These are phyloP conservation scores for Penicillium frequentans DNA, from an alignment of 2,329 filamentous ascomycete species.

Conservation along the genomic window DNA sequence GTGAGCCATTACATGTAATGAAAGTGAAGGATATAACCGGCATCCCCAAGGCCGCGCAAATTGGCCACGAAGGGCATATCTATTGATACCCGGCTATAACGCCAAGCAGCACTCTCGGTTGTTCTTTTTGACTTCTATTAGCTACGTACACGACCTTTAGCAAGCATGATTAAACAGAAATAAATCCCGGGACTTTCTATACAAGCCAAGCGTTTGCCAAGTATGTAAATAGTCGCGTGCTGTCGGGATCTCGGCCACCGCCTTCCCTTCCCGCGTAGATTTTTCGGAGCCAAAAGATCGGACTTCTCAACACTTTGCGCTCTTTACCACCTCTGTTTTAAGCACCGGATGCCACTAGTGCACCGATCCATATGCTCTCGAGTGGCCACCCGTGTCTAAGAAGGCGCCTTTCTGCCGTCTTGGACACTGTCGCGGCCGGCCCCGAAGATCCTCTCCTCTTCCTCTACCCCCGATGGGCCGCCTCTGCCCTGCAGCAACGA, in stretches of 20 bases:
- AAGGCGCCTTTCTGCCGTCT: slow-evolving; percentile 37
- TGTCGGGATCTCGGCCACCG: slow-evolving; percentile 16
- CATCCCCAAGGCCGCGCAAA: slow-evolving; percentile 56
- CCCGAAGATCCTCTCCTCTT: slow-evolving; percentile 47
- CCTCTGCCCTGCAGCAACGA: slow-evolving; percentile 27
- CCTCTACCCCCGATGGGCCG: slow-evolving; percentile 46
- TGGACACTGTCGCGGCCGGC: slow-evolving; percentile 38
- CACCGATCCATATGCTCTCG: slow-evolving; percentile 41
- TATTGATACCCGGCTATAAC: slow-evolving; percentile 22
- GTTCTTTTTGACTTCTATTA: not conserved
- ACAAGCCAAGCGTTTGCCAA: not conserved
- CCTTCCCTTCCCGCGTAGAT: slow-evolving; percentile 21
- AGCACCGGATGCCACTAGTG: slow-evolving; percentile 16
- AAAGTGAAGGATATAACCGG: slow-evolving; percentile 56
- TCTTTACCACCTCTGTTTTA: slow-evolving; percentile 6
- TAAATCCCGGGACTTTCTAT: not conserved
- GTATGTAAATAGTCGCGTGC: not conserved
- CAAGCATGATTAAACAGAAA: not conserved
- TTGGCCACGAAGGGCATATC: slow-evolving; percentile 40
- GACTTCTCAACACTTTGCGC: slow-evolving; percentile 6
- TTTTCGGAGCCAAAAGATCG: slow-evolving; percentile 7
- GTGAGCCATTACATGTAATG: slow-evolving; percentile 22
- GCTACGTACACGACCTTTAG: not conserved
- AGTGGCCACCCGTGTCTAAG: slow-evolving; percentile 43
- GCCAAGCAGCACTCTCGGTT: not conserved